These are phyloP conservation scores for Sequoia sempervirens DNA, from an alignment of 75 land plant genomes.

Conservation along the genomic window DNA sequence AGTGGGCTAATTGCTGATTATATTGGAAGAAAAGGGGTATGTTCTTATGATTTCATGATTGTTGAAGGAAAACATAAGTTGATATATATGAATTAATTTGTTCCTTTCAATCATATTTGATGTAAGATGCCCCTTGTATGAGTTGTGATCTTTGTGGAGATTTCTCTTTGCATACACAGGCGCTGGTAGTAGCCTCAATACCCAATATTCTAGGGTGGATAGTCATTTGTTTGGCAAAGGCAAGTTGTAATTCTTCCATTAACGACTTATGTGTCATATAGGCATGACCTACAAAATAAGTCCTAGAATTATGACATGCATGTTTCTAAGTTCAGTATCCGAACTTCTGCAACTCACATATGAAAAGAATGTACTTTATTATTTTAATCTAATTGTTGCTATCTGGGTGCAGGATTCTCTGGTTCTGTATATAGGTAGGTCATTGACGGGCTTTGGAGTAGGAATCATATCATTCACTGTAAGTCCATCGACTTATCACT, in stretches of 20 bases:
- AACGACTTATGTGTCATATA: not conserved
- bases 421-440: slow-evolving; percentile 17
- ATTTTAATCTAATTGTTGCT: not conserved
- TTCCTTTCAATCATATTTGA: not conserved
- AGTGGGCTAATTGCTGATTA: slow-evolving; percentile 31
- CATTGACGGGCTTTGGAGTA: slow-evolving; percentile 24
- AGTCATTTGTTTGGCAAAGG: slow-evolving; percentile 67
- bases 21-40: slow-evolving; percentile 40
- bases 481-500: slow-evolving; percentile 7
- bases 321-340: not conserved
- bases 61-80: not conserved
- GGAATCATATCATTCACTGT: slow-evolving; percentile 36
- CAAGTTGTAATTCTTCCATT: slow-evolving; percentile 15
- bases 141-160: not conserved
- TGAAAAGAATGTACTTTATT: not conserved
- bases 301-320: not conserved
- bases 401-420: slow-evolving; percentile 13
- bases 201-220: slow-evolving; percentile 88
- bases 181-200: slow-evolving; percentile 70
- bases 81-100: not conserved
- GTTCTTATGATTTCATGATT: not conserved
- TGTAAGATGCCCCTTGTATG: not conserved
- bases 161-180: slow-evolving; percentile 30
- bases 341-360: not conserved
- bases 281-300: not conserved